Evolutionary conservation across 2,329 filamentous ascomycete species (phyloP).

Genomic region (Trichoderma sp.): DNA sequence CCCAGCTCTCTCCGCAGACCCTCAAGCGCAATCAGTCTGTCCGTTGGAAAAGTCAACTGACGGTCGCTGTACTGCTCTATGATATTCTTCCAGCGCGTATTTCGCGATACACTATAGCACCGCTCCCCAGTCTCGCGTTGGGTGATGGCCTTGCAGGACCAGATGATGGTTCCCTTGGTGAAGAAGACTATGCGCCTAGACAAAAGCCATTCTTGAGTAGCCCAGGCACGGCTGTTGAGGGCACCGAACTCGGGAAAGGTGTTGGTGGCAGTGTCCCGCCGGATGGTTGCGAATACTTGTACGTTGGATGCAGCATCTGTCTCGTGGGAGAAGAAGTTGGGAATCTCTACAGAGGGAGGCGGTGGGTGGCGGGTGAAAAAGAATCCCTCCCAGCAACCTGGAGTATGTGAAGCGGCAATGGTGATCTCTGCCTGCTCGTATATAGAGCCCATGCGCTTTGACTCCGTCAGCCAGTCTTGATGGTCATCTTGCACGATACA

Average conservation of each 20-base stretch:
- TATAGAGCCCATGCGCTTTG: constrained; percentile 27
- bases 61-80: constrained; percentile 28
- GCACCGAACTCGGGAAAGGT: constrained; percentile 28
- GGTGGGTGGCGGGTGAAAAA: constrained; percentile 11
- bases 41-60: constrained; percentile 25
- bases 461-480: constrained; percentile 26
- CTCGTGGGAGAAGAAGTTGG: constrained; percentile 7
- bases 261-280: constrained; percentile 23
- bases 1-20: constrained; percentile 26
- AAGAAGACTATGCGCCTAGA: constrained; percentile 30
- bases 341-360: constrained; percentile 21
- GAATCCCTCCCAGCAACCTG: constrained; percentile 22
- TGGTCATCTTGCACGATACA: constrained; percentile 29
- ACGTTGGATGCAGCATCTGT: background rate
- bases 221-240: constrained; percentile 28
- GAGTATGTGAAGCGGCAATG: constrained; percentile 27
- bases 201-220: constrained; percentile 30
- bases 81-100: constrained; percentile 27
- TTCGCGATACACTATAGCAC: constrained; percentile 29
- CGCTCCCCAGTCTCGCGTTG: constrained; percentile 29
- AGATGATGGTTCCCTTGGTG: constrained; percentile 26
- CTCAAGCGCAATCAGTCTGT: constrained; percentile 27
- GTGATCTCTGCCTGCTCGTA: constrained; percentile 30
- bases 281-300: constrained; percentile 25
- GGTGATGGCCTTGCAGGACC: constrained; percentile 29